Evolutionary conservation across 805 yeast genomes (phyloP).

Genomic region (Candida sanyiensis): DNA sequence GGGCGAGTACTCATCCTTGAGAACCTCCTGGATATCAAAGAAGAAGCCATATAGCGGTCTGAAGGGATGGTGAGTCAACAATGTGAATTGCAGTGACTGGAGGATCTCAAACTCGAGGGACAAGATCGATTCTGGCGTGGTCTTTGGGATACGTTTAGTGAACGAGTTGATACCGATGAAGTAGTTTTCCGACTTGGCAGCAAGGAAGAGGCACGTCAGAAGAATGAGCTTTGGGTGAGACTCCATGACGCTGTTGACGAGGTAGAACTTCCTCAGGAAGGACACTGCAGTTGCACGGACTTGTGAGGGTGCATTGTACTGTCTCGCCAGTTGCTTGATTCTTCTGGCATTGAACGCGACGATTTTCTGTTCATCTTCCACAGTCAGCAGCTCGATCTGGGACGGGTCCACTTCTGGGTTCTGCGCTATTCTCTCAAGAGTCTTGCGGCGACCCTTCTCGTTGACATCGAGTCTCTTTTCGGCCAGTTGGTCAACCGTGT

Average conservation of each 20-base stretch:
- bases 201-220: constrained; percentile 78
- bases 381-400: constrained; percentile 37
- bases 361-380: constrained; percentile 66
- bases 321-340: constrained; percentile 62
- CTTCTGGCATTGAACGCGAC: constrained; percentile 69
- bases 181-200: constrained; percentile 89
- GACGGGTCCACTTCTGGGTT: constrained; percentile 27
- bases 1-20: constrained; percentile 38
- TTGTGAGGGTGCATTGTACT: constrained; percentile 80
- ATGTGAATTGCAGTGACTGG: constrained; percentile 69
- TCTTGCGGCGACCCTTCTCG: constrained; percentile 41
- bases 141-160: constrained; percentile 61
- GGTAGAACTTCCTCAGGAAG: constrained; percentile 74
- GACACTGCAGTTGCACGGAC: constrained; percentile 82
- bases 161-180: constrained; percentile 82
- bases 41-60: constrained; percentile 92
- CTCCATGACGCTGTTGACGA: constrained; percentile 78
- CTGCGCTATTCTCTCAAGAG: constrained; percentile 30
- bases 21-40: constrained; percentile 71
- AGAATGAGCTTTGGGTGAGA: constrained; percentile 80
- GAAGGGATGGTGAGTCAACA: constrained; percentile 84
- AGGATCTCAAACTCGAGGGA: constrained; percentile 75
- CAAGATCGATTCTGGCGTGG: constrained; percentile 61
- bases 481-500: constrained; percentile 50
- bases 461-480: constrained; percentile 46